A percentile compares a stretch with the other conserved stretches of the same genome.
phyloP scores from a whole-genome alignment of 2,329 filamentous ascomycete genomes.

The Xylaria sp. region DNA sequence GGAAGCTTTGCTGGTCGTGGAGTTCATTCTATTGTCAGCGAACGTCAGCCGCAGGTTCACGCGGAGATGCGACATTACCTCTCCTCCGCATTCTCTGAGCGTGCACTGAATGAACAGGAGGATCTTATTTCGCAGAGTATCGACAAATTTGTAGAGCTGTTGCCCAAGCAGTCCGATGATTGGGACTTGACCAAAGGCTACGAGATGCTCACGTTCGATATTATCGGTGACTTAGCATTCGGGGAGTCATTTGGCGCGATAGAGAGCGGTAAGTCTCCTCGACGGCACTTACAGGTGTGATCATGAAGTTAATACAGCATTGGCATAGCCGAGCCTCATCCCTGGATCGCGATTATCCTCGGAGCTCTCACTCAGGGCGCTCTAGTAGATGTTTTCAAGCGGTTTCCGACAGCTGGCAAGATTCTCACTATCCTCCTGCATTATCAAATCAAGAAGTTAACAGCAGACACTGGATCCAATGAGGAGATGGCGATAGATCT shows the following conservation, averaged over 20 bases:
- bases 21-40: slow-evolving; percentile 30
- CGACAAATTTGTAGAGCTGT: slow-evolving; percentile 8
- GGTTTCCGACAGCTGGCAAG: slow-evolving; percentile 30
- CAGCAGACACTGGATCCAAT: slow-evolving; percentile 23
- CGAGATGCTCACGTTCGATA: slow-evolving; percentile 17
- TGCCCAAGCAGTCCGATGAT: background rate
- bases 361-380: slow-evolving; percentile 27
- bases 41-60: slow-evolving; percentile 7
- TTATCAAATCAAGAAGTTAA: slow-evolving; percentile 22
- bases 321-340: slow-evolving; percentile 28
- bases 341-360: slow-evolving; percentile 33
- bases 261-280: slow-evolving; percentile 9
- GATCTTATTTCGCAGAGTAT: slow-evolving; percentile 6
- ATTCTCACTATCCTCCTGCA: slow-evolving; percentile 20
- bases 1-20: slow-evolving; percentile 33
- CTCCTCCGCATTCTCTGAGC: slow-evolving; percentile 10
- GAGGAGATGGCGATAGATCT: slow-evolving; percentile 29
- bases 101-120: slow-evolving; percentile 18
- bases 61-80: slow-evolving; percentile 14
- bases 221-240: slow-evolving; percentile 18
- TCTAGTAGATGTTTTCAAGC: slow-evolving; percentile 32
- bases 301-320: background rate
- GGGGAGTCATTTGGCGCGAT: slow-evolving; percentile 16
- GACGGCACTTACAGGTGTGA: too few species aligned
- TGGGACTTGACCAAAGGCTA: slow-evolving; percentile 12